These are phyloP conservation scores for Ettlia oleoabundans DNA, from an alignment of 139 green algal genomes.

Conservation along the genomic window DNA sequence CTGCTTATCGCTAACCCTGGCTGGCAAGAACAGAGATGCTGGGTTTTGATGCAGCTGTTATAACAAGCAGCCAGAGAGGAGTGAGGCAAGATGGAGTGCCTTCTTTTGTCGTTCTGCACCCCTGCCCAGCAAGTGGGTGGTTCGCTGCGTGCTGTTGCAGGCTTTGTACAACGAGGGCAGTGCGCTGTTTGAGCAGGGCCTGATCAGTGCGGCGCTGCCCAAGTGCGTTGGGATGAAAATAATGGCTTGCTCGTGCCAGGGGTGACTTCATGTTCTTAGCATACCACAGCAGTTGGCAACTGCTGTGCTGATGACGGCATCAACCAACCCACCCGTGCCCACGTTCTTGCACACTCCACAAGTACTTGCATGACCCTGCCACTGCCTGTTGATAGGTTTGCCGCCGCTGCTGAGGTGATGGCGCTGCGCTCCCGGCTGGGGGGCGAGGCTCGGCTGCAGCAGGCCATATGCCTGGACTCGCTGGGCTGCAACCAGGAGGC, in stretches of 20 bases:
- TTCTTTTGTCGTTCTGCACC: neutral
- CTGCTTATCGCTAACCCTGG: no score
- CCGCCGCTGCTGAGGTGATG: constrained; percentile 43
- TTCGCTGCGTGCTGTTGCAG: neutral
- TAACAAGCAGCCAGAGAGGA: no score
- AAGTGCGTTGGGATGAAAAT: constrained; percentile 58
- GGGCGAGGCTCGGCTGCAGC: constrained; percentile 72
- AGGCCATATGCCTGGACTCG: constrained; percentile 88
- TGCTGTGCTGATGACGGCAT: no score
- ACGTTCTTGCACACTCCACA: no score
- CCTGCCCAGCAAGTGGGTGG: neutral
- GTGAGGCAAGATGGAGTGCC: neutral
- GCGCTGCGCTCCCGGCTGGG: constrained; percentile 58
- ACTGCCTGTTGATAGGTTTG: constrained; percentile 15
- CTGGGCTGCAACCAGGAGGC: constrained; percentile 67
- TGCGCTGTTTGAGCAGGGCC: constrained; percentile 52
- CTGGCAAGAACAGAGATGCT: no score
- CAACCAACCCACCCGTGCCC: no score
- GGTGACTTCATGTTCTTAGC: no score
- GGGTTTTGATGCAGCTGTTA: no score
- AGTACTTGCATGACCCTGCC: neutral
- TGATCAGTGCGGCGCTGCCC: constrained; percentile 45
- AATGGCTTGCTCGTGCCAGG: no score
- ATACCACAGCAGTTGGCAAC: no score
- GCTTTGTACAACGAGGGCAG: constrained; percentile 51